Percentiles rank a stretch among this genome's conserved stretches.
Conservation (phyloP, 2,329 filamentous ascomycete genomes). For the Fonsecaea pedrosoi region DNA sequence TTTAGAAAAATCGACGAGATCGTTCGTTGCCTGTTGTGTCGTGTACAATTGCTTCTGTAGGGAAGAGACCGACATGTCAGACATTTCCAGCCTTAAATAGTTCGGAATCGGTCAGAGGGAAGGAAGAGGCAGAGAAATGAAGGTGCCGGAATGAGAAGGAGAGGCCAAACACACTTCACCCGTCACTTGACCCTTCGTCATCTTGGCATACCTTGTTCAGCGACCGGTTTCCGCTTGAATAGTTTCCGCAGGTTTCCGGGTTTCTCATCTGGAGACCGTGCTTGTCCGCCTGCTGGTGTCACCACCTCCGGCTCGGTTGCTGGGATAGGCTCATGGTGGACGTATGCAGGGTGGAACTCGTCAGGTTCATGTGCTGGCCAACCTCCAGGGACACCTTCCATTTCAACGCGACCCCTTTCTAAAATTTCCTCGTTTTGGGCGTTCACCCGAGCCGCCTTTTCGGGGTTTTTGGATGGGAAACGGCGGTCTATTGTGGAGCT, state of each 20-base stretch:
- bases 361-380: constrained; percentile 27
- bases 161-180: constrained; percentile 12
- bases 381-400: constrained; percentile 32
- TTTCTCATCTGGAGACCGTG: constrained; percentile 13
- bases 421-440: constrained; percentile 35
- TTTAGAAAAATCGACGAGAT: neutral
- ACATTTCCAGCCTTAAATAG: neutral
- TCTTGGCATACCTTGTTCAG: constrained; percentile 32
- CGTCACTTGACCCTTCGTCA: constrained; percentile 9
- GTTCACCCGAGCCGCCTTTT: constrained; percentile 35
- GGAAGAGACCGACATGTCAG: neutral
- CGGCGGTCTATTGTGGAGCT: constrained; percentile 35
- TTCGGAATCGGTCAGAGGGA: neutral
- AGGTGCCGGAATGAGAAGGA: neutral
- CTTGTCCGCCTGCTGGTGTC: constrained; percentile 1
- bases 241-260: constrained; percentile 27
- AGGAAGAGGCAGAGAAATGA: neutral
- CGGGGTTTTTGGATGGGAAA: constrained; percentile 34
- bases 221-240: constrained; percentile 38
- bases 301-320: constrained; percentile 10
- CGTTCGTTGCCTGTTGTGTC: neutral
- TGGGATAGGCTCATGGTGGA: constrained; percentile 1
- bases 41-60: neutral
- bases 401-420: constrained; percentile 33
- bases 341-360: constrained; percentile 2